Base-by-base conservation (phyloP, 306 rosid species). In the Quercus gilva region DNA sequence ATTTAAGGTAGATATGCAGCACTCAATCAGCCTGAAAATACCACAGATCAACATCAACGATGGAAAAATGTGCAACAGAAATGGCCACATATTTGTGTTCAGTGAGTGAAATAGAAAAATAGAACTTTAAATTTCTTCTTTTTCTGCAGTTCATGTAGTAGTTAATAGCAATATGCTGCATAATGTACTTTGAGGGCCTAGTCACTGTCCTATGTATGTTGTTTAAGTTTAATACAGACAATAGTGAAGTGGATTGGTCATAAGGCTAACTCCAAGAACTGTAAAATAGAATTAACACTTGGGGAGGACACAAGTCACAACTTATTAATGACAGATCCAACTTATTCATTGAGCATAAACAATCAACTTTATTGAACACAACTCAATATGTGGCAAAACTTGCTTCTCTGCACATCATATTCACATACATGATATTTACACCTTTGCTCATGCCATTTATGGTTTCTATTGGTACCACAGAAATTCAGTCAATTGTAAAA, bases 11-110 rank as follows among this genome's bases (percentile, higher is more conserved):
- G 71, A 74, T 53, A 17, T 69, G 73, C 67, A 73, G 68, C 35
- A 77, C 71, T 87, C 85, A 92, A 10, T 94, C 90, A 75, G 90
- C 96, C 98, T 94, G 90, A 88, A 92, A 63, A 85, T 37, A 74
- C 41, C 63, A 80, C 20, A 76, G 37, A 74, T 29, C 55, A 79
- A 73, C 35, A 79, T 85, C 80, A 86, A 56, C 69, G 73, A 75
- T 67, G 14, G 21, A 57, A 70, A 70, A 76, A 18, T 68, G 58
- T 29, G 71, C 79, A 56, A 49, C 58, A 71, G n/a, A 43, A 85
- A 60, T 80, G 55, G 56, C 56, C 17, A 37, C 17, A 76, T 73
- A 58, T 53, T 67, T 64, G 68, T 60, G 33, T 82, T 64, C 17
- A 55, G 41, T 37, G 25, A 49, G 13, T 29, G 57, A n/a, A 65